These are phyloP conservation scores for Iberis amara DNA, from an alignment of 441 rosid species.

Conservation along the genomic window DNA sequence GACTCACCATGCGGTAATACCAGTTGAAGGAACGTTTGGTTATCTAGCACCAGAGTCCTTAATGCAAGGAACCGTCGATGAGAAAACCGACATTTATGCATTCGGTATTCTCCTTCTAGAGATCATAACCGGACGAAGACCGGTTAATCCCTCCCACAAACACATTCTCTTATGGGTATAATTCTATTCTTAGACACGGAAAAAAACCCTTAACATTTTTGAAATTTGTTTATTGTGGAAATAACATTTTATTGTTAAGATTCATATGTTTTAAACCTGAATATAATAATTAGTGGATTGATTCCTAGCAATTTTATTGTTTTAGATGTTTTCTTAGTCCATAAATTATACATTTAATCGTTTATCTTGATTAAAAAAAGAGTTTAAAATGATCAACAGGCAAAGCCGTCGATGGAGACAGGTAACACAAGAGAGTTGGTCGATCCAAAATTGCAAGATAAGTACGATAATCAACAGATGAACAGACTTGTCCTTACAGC, in stretches of 20 bases:
- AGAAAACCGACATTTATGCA: constrained; percentile 83
- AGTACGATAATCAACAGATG: constrained; percentile 60
- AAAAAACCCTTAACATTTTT: not conserved
- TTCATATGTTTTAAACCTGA: too few species aligned
- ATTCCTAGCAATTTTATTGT: too few species aligned
- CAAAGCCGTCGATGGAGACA: constrained; percentile 73
- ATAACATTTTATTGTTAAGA: too few species aligned
- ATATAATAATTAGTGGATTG: too few species aligned
- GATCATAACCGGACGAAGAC: constrained; percentile 72
- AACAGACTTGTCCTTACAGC: constrained; percentile 57
- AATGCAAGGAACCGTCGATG: constrained; percentile 90
- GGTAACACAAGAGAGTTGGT: constrained; percentile 54
- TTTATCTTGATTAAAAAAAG: not conserved
- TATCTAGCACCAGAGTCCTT: constrained; percentile 93
- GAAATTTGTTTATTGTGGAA: too few species aligned
- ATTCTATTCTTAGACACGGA: not conserved
- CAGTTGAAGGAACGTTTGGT: constrained; percentile 91
- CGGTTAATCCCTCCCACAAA: constrained; percentile 66
- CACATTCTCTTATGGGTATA: constrained; percentile 83
- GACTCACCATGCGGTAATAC: constrained; percentile 85
- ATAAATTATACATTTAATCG: too few species aligned
- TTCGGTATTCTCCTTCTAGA: constrained; percentile 87
- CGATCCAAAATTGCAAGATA: constrained; percentile 60
- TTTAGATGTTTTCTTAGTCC: too few species aligned
- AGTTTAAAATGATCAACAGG: constrained; percentile 33